These are phyloP conservation scores for Penicillium nordicum DNA, from an alignment of 2,329 filamentous ascomycete species.

Conservation along the genomic window DNA sequence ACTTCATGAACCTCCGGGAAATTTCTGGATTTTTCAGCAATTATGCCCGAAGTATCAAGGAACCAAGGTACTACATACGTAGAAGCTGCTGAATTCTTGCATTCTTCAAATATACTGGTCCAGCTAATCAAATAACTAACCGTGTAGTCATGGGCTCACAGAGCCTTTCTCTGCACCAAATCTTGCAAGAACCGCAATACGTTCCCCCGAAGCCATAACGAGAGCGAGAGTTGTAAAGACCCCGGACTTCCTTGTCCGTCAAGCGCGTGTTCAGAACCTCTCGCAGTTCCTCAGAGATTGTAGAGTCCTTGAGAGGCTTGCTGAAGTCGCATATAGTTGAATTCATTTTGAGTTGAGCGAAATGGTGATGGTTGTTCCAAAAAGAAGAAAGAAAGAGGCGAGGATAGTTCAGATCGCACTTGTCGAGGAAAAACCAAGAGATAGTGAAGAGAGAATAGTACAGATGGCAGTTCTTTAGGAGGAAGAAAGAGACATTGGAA, in stretches of 20 bases:
- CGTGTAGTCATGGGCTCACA: too few relatives aligned
- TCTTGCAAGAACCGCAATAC: not conserved
- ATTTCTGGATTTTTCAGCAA: not conserved
- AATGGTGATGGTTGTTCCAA: too few relatives aligned
- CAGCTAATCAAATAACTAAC: not conserved
- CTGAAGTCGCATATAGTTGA: too few relatives aligned
- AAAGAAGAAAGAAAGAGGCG: too few relatives aligned
- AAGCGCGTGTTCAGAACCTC: not conserved
- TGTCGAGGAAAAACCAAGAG: too few relatives aligned
- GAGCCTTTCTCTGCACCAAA: too few relatives aligned
- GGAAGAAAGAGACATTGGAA: too few relatives aligned
- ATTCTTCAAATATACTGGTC: not conserved
- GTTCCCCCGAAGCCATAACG: not conserved
- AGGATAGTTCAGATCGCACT: too few relatives aligned
- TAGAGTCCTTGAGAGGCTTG: too few relatives aligned
- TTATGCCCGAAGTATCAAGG: not conserved
- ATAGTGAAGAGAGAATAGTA: too few relatives aligned
- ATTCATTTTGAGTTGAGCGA: too few relatives aligned
- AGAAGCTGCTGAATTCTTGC: not conserved
- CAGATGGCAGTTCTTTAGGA: too few relatives aligned
- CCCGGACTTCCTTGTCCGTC: not conserved
- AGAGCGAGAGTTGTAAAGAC: not conserved
- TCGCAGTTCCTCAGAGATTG: not conserved
- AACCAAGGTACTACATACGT: not conserved
- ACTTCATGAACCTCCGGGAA: not conserved